Percentiles rank a stretch among this genome's conserved stretches.
Evolutionary conservation across 768 basidiomycete species (phyloP).

Genomic region (Neoboletus brunneissimus): DNA sequence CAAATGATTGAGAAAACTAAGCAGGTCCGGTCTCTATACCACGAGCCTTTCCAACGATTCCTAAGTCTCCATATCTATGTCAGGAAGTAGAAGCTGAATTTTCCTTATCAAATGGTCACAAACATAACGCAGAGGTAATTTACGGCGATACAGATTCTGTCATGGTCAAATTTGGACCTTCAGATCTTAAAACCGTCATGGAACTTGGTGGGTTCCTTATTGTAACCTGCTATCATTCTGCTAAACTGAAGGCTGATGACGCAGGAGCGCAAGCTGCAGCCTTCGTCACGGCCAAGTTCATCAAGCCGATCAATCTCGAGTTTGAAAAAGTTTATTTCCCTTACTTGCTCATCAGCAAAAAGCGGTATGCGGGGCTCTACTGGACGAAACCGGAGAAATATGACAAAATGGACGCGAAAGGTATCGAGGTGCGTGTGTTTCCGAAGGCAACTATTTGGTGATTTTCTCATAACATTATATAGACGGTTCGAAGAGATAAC

Average conservation of each 20-base stretch:
- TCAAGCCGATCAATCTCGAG: conserved; percentile 96
- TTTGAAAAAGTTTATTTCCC: conserved; percentile 99
- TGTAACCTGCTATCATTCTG: not conserved
- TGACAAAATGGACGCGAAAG: conserved; percentile 99
- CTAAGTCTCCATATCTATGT: not conserved
- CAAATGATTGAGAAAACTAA: conserved; percentile 99
- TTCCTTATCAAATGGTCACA: conserved; percentile 77
- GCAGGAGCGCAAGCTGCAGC: conserved; percentile 90
- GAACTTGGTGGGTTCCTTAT: conserved; percentile 59
- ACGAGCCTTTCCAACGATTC: not conserved
- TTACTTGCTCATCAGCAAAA: conserved; percentile 96
- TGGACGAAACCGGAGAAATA: conserved; percentile 96
- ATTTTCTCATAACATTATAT: not conserved
- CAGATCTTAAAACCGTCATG: conserved; percentile 86
- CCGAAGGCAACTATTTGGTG: not conserved
- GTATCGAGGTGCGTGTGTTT: conserved; percentile 76
- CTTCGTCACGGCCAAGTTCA: conserved; percentile 85
- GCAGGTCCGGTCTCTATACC: conserved; percentile 44
- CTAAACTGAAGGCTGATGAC: not conserved
- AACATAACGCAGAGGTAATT: conserved; percentile 89
- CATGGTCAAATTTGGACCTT: conserved; percentile 95
- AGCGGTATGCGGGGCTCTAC: conserved; percentile 96
- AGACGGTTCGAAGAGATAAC: conserved; percentile 98
- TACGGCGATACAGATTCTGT: conserved; percentile 99
- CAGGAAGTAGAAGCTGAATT: conserved; percentile 88